Evolutionary conservation across 768 basidiomycete species (phyloP), one percentile per base, ranked within the genome.

Genomic region (Auricularia sp.): DNA sequence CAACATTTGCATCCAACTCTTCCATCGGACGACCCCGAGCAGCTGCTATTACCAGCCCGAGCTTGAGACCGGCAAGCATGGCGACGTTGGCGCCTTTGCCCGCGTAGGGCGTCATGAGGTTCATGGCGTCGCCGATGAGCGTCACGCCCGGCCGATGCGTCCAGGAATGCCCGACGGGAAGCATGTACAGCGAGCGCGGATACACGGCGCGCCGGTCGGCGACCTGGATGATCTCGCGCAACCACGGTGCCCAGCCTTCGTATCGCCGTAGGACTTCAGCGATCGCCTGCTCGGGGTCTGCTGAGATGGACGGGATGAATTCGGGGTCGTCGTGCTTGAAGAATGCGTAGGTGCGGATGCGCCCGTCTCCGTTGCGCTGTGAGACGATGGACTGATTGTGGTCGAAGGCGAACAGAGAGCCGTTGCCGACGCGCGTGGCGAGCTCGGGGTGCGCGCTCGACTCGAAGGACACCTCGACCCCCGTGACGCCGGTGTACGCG

Each of bases 11-110:
- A 21, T 51, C 47, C 47, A 51, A 10, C 6, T 51, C 47, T 18
- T 6, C 10, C 21, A 42, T 8, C 8, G 39, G 39, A 42, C 47
- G 18, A 6, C 21, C 47, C 11, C 5, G 10, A 6, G 47, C 47
- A 21, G 13, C 44, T 5, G 67, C 45, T 6, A 70, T 62, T 1
- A 61, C 54, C 16, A 62, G 24, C 14, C 54, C 68, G 33, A 70
- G 66, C 18, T 70, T 64, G 16, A 36, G 36, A 24, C 69, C 74
- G 58, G 75, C 75, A 7, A 67, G 59, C 74, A 76, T 71, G 37
- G 74, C 75, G 47, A 73, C 73, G 64, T 79, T 78, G 61, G 72
- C 77, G 8, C 78, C 77, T 21, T 75, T 74, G 3, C 78, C 76
- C 0, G 72, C 73, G 65, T 76, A 77, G 0, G 75, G 77, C 1